These are phyloP conservation scores for Cyanidioschyzon merolae DNA, from an alignment of 23 red algal species.

Conservation along the genomic window DNA sequence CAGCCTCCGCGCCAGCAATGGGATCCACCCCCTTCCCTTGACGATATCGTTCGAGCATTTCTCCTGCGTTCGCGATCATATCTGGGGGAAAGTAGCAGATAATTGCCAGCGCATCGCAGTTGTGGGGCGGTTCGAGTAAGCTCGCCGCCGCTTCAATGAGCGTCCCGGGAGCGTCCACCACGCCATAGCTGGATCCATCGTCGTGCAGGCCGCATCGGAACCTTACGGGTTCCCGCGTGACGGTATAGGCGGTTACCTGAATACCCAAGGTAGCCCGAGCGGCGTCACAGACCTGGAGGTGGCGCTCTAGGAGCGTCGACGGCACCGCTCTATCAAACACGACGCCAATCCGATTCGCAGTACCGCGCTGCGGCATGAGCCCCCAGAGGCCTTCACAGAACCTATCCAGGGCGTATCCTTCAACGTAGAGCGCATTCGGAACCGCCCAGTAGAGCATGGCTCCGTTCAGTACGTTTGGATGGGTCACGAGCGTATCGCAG, in stretches of 20 bases:
- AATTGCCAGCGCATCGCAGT: constrained; percentile 67
- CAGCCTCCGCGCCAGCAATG: constrained; percentile 86
- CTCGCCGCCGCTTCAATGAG: constrained; percentile 40
- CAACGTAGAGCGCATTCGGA: constrained; percentile 79
- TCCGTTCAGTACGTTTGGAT: constrained; percentile 95
- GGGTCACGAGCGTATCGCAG: constrained; percentile 66
- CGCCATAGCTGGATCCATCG: constrained; percentile 51
- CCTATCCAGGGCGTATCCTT: constrained; percentile 78
- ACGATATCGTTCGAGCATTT: constrained; percentile 47
- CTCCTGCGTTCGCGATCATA: constrained; percentile 1
- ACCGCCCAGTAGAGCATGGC: constrained; percentile 86
- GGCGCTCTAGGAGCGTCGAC: constrained; percentile 38
- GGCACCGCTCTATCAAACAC: constrained; percentile 60
- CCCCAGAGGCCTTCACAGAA: constrained; percentile 48
- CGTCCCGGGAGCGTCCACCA: constrained; percentile 25
- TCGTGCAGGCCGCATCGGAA: constrained; percentile 14
- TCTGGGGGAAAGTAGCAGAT: constrained; percentile 77
- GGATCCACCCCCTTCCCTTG: constrained; percentile 73
- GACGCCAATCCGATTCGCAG: constrained; percentile 51
- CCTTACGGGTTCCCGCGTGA: constrained; percentile 36
- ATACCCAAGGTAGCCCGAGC: constrained; percentile 74
- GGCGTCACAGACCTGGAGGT: constrained; percentile 77
- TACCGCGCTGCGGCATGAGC: constrained; percentile 29
- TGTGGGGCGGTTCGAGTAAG: constrained; percentile 18
- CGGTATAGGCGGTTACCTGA: constrained; percentile 26